Conservation (phyloP, 768 basidiomycete genomes). For the Boletus rubroflammeus region DNA sequence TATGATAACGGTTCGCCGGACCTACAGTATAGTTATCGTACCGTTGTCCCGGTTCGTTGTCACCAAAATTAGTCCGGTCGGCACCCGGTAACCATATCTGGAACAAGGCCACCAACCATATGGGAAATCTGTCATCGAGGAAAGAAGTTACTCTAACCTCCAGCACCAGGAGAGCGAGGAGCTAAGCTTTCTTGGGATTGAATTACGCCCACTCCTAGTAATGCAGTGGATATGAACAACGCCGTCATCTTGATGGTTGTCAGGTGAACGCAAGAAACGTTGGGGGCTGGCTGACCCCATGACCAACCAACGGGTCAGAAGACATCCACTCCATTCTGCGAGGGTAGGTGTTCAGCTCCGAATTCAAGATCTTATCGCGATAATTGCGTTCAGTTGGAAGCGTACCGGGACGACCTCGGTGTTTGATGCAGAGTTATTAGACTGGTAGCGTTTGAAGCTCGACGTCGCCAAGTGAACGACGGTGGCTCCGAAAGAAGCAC, state of each 20-base stretch:
- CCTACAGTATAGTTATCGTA: slow-evolving; percentile 16
- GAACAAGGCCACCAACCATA: slow-evolving; percentile 17
- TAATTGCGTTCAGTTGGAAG: neutral
- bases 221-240: slow-evolving; percentile 1
- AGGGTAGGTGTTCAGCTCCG: neutral
- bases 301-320: slow-evolving; percentile 6
- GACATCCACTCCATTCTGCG: neutral
- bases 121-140: slow-evolving; percentile 6
- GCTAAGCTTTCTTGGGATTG: neutral
- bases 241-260: slow-evolving; percentile 19
- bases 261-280: slow-evolving; percentile 13
- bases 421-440: neutral
- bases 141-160: slow-evolving; percentile 1
- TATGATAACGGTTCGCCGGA: slow-evolving; percentile 14
- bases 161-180: neutral
- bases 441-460: neutral
- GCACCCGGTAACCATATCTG: slow-evolving; percentile 6
- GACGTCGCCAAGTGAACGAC: neutral
- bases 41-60: slow-evolving; percentile 24
- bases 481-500: neutral
- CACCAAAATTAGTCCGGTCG: neutral
- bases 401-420: neutral
- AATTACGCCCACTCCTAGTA: slow-evolving; percentile 2
- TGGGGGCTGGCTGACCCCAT: too few species aligned
- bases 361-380: neutral